A percentile compares a stretch with the other conserved stretches of the same genome.
Conservation (phyloP, 1,284 basidiomycete genomes). For the Puccinia hordei region DNA sequence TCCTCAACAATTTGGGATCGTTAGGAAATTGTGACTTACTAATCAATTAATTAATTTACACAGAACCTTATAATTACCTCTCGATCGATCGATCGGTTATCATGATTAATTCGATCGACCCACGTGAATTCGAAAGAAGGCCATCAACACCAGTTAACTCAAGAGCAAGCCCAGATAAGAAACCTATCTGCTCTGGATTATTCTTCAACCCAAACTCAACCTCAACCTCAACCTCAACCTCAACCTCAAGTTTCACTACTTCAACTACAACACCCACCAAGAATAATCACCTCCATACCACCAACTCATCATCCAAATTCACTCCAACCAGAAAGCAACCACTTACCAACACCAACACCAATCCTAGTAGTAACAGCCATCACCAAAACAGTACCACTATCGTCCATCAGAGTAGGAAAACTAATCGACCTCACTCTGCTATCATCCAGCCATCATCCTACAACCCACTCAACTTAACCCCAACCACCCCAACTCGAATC, state of each 20-base stretch:
- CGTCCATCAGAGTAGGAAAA: not conserved
- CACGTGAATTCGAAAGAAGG: constrained; percentile 12
- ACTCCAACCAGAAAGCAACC: constrained; percentile 6
- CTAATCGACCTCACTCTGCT: not conserved
- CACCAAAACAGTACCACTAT: not conserved
- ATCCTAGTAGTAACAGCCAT: no score
- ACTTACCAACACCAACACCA: not conserved
- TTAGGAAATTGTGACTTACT: no score
- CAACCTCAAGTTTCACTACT: no score
- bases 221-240: no score
- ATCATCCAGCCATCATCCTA: constrained; percentile 7
- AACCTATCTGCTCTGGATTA: constrained; percentile 15
- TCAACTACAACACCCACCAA: not conserved
- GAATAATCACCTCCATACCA: no score
- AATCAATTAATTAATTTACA: no score
- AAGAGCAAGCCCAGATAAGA: not conserved
- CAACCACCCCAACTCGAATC: not conserved
- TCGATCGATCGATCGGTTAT: not conserved
- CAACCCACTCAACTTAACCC: not conserved
- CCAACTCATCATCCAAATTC: constrained; percentile 1
- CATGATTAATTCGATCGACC: not conserved
- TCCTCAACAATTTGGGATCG: no score
- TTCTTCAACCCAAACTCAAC: not conserved
- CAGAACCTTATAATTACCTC: no score
- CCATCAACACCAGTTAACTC: not conserved